Evolutionary conservation across 768 basidiomycete species (phyloP).

Genomic region (Hygrophoropsis aurantiaca): DNA sequence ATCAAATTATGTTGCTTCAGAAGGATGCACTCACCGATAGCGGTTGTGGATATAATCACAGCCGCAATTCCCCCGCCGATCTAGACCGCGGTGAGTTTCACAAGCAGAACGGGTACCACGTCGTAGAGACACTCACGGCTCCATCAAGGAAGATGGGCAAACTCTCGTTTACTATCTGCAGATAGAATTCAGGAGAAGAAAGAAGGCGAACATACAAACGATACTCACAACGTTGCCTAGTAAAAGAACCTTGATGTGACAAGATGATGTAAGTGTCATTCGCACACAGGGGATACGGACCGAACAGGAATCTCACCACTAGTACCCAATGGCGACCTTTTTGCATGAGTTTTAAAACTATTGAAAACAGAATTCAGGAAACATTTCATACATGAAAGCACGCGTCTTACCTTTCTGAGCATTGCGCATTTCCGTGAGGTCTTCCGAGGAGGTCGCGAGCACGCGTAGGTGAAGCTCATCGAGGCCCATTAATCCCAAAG

Average conservation of each 20-base stretch:
- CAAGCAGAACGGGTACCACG: not conserved
- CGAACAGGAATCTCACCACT: slow-evolving; percentile 52
- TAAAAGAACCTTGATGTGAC: slow-evolving; percentile 63
- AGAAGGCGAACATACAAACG: not conserved
- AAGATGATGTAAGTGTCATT: not conserved
- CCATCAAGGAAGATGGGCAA: slow-evolving; percentile 81
- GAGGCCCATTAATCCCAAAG: slow-evolving; percentile 90
- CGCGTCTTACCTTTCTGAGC: slow-evolving; percentile 61
- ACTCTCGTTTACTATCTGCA: slow-evolving; percentile 79
- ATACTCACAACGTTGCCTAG: slow-evolving; percentile 80
- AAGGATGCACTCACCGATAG: slow-evolving; percentile 36
- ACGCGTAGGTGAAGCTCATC: slow-evolving; percentile 91
- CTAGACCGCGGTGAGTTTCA: slow-evolving; percentile 14
- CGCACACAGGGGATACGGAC: not conserved
- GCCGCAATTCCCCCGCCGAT: slow-evolving; percentile 75
- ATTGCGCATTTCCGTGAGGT: slow-evolving; percentile 62
- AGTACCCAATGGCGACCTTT: slow-evolving; percentile 91
- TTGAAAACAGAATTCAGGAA: too few relatives aligned
- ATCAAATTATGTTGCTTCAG: not conserved
- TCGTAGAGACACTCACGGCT: slow-evolving; percentile 40
- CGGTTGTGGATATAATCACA: slow-evolving; percentile 73
- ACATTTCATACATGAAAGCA: too few relatives aligned
- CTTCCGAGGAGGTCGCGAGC: slow-evolving; percentile 78
- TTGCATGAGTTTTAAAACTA: slow-evolving; percentile 55
- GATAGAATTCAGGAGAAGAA: not conserved